These are phyloP conservation scores for Paraconiothyrium brasiliense DNA, from an alignment of 2,329 filamentous ascomycete genomes.

Conservation along the genomic window DNA sequence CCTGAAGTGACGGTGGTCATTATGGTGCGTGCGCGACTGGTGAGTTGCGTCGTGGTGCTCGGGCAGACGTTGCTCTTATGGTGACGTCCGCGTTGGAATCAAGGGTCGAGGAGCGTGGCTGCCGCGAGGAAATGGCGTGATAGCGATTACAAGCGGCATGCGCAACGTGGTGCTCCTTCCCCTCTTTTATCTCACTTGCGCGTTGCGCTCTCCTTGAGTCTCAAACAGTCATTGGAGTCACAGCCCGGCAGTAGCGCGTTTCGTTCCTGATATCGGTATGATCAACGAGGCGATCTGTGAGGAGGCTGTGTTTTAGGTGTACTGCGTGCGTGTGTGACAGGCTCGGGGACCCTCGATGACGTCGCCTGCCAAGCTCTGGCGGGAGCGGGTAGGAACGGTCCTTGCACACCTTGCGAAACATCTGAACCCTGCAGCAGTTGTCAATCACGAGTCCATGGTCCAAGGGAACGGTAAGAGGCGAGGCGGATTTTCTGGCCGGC, in stretches of 20 bases:
- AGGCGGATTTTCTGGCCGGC: not conserved
- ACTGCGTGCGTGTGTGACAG: not conserved
- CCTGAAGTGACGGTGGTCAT: conserved; percentile 18
- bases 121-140: conserved; percentile 14
- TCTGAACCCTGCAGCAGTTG: not conserved
- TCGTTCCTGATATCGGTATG: conserved; percentile 2
- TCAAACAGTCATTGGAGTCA: not conserved
- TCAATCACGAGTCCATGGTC: not conserved
- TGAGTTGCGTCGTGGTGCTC: not conserved
- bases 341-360: conserved; percentile 14
- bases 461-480: not conserved
- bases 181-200: conserved; percentile 5
- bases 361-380: conserved; percentile 5
- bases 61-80: conserved; percentile 1
- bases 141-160: conserved; percentile 9
- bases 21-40: not conserved
- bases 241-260: conserved; percentile 16
- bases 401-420: conserved; percentile 6
- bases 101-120: not conserved
- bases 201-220: not conserved
- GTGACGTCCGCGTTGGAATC: not conserved
- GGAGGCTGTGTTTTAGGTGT: conserved; percentile 6
- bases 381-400: not conserved
- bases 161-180: conserved; percentile 1
- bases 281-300: conserved; percentile 18